Conservation (phyloP, 2,329 filamentous ascomycete genomes). For the Westerdykella ornata region DNA sequence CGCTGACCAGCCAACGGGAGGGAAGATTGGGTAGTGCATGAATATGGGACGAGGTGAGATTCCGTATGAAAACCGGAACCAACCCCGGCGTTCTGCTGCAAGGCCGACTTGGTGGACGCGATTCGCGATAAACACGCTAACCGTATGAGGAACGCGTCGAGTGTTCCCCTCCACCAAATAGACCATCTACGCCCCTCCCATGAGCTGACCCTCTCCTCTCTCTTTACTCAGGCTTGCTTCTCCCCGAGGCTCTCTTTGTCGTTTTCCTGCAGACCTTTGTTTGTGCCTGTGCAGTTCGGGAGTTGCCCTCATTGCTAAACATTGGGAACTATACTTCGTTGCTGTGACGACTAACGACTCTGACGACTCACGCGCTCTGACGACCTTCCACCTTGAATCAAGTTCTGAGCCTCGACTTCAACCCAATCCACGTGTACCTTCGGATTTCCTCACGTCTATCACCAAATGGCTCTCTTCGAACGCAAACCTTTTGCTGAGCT, state of each 20-base stretch:
- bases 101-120: slow-evolving; percentile 15
- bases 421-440: slow-evolving; percentile 1
- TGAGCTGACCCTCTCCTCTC: slow-evolving; percentile 4
- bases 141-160: slow-evolving; percentile 17
- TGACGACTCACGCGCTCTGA: not conserved
- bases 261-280: not conserved
- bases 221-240: slow-evolving; percentile 10
- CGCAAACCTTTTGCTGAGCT: slow-evolving; percentile 72
- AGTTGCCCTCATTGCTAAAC: not conserved
- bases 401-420: not conserved
- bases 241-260: slow-evolving; percentile 7
- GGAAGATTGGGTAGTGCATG: slow-evolving; percentile 14
- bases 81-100: slow-evolving; percentile 10
- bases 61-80: slow-evolving; percentile 6
- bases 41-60: slow-evolving; percentile 6
- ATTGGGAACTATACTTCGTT: slow-evolving; percentile 5
- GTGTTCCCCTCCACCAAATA: slow-evolving; percentile 11
- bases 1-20: slow-evolving; percentile 4
- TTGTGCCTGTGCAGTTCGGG: too few species aligned
- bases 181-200: slow-evolving; percentile 4
- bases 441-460: not conserved
- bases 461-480: slow-evolving; percentile 40
- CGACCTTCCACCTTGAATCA: not conserved
- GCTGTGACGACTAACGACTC: slow-evolving; percentile 5
- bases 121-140: slow-evolving; percentile 19